Conservation (phyloP, 208 protist genomes). For the Trypanosoma avium region DNA sequence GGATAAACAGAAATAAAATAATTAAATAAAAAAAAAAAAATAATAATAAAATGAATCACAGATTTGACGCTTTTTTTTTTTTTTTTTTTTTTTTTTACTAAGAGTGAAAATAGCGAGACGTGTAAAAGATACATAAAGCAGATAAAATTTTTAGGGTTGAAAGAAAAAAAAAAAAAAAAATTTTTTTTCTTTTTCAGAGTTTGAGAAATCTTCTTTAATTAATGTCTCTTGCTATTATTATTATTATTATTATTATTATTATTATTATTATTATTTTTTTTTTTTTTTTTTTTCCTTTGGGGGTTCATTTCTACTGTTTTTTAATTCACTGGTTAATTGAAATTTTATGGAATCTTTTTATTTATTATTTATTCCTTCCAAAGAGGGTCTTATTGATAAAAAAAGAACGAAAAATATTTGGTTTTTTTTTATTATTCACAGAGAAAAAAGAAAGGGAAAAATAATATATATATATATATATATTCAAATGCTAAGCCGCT, state of each 20-base stretch:
- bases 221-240: too few relatives aligned
- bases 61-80: not conserved
- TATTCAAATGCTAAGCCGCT: constrained; percentile 23
- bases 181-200: too few relatives aligned
- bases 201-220: too few relatives aligned
- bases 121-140: too few relatives aligned
- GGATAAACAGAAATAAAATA: not conserved
- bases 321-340: too few relatives aligned
- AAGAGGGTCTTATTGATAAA: not conserved
- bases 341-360: too few relatives aligned
- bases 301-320: too few relatives aligned
- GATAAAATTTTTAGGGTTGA: too few relatives aligned
- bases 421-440: constrained; percentile 1
- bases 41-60: not conserved
- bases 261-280: constrained; percentile 22
- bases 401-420: not conserved
- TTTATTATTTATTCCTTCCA: constrained; percentile 1
- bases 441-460: constrained; percentile 18
- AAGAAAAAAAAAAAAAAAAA: too few relatives aligned
- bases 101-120: too few relatives aligned
- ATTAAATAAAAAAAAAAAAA: constrained; percentile 1
- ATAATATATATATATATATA: not conserved
- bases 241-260: constrained; percentile 8
- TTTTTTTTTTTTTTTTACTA: not conserved
- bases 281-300: constrained; percentile 8